Base-by-base conservation (phyloP, 306 rosid species). In the Abrus precatorius region DNA sequence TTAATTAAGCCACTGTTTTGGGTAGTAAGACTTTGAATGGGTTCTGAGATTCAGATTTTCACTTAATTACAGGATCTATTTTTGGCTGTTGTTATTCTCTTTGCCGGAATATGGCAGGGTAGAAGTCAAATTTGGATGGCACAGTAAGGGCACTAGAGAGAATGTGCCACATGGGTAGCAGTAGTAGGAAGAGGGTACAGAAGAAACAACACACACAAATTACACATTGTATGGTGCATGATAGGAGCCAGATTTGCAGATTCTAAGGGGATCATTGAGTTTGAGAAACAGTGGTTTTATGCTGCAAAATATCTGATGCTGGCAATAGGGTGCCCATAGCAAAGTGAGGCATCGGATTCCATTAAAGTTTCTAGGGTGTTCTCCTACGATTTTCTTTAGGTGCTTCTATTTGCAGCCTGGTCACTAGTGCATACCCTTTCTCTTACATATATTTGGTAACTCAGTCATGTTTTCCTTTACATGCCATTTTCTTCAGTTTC, bases 271-370 rank as follows among this genome's bases (percentile, higher is more conserved):
- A 4, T 34, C 0, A 4, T 50, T n/a, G 34, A 7, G 76, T 49
- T 50, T 14, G 9, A 13, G 14, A 33, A 50, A 71, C 76, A 71
- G 63, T 70, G 60, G 4, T 69, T 48, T 36, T 36, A 13, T 12
- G 0, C 29, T 69, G 41, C 43, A 56, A 47, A 69, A 30, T 30
- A 5, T 70, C 13, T 49, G 75, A 12, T 48, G 13, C 44, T 4
- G 76, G 29, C 4, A 71, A 13, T 54, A 28, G 40, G 56, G 43
- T 50, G 63, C 5, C 48, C 50, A 33, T 36, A 27, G 54, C 67
- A 38, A 20, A 72, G 49, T 54, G 50, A 36, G 28, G 68, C 78
- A 74, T 74, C 10, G 78, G 79, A 74, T 74, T 74, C 69, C 57
- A 28, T 59, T 72, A 40, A 14, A 54, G n/a, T 72, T 55, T 72